Evolutionary conservation across 1,284 basidiomycete genomes (phyloP).

Genomic region (Chalciporus piperatoides): DNA sequence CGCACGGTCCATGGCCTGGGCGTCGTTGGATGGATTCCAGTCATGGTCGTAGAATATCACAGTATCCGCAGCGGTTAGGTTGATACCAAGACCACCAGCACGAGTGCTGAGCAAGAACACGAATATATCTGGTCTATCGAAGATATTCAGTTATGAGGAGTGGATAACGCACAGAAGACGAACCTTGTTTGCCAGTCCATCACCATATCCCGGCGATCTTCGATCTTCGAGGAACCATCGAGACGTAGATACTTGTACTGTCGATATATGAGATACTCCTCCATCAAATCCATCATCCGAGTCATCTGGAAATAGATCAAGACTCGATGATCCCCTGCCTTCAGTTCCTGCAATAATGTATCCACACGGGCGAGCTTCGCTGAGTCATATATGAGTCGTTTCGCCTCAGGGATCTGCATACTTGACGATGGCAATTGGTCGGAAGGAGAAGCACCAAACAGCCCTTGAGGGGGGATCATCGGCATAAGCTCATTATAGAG

Average conservation of each 20-base stretch:
- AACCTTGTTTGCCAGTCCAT: constrained; percentile 99
- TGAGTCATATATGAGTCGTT: constrained; percentile 95
- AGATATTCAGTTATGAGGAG: constrained; percentile 5
- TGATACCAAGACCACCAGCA: constrained; percentile 98
- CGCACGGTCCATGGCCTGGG: constrained; percentile 99
- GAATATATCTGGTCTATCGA: constrained; percentile 84
- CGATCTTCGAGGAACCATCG: constrained; percentile 94
- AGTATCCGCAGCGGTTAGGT: constrained; percentile 96
- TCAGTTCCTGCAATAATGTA: constrained; percentile 85
- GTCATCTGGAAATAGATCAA: constrained; percentile 99
- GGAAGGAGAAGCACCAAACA: constrained; percentile 64
- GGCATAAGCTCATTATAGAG: constrained; percentile 55
- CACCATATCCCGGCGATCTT: constrained; percentile 98
- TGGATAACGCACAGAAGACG: constrained; percentile 26
- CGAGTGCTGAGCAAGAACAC: constrained; percentile 95
- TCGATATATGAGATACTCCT: constrained; percentile 96
- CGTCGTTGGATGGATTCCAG: constrained; percentile 99
- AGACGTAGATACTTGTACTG: constrained; percentile 98
- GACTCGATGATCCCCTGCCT: constrained; percentile 91
- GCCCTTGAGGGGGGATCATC: constrained; percentile 62
- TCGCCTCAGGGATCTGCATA: constrained; percentile 94
- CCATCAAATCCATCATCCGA: constrained; percentile 99
- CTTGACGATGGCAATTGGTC: constrained; percentile 81
- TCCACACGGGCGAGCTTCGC: constrained; percentile 95
- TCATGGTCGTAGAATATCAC: constrained; percentile 99